Conservation (phyloP, 805 yeast genomes). For the Lipomyces sp. region DNA sequence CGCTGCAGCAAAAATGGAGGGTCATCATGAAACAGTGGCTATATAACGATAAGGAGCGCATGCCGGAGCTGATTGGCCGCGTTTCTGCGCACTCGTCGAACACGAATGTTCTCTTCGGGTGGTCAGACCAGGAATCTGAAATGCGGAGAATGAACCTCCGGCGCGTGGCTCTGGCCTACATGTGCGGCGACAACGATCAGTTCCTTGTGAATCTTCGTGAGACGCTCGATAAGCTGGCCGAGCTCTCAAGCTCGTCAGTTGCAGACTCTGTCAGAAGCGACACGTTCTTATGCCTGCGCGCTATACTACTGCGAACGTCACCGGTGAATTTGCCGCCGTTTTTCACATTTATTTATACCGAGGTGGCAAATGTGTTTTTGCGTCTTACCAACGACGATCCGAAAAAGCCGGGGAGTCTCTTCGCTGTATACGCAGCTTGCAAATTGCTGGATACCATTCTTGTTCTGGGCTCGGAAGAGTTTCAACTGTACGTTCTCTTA, state of each 20-base stretch:
- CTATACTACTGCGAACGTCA: constrained; percentile 58
- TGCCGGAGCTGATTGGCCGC: constrained; percentile 49
- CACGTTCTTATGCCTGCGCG: constrained; percentile 59
- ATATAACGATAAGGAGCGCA: constrained; percentile 55
- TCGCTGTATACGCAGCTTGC: constrained; percentile 55
- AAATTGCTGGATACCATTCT: constrained; percentile 76
- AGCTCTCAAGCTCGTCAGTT: constrained; percentile 32
- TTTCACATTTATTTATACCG: constrained; percentile 68
- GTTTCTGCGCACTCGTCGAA: constrained; percentile 49
- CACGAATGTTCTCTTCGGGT: constrained; percentile 62
- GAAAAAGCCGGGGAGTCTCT: constrained; percentile 35
- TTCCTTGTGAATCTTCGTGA: constrained; percentile 49
- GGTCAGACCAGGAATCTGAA: constrained; percentile 68
- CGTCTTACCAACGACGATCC: constrained; percentile 34
- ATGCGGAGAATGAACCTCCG: constrained; percentile 52
- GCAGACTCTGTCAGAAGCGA: constrained; percentile 42
- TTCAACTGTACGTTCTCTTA: constrained; percentile 50
- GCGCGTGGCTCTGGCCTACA: constrained; percentile 60
- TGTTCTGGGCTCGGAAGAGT: constrained; percentile 67
- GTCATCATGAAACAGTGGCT: constrained; percentile 62
- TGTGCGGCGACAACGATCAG: constrained; percentile 60
- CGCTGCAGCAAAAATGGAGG: constrained; percentile 48
- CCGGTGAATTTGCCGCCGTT: constrained; percentile 61
- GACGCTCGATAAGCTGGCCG: constrained; percentile 49
- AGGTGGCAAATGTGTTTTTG: constrained; percentile 53